These are phyloP conservation scores for Candida ipomoeae DNA, from an alignment of 805 yeast species.

Conservation along the genomic window DNA sequence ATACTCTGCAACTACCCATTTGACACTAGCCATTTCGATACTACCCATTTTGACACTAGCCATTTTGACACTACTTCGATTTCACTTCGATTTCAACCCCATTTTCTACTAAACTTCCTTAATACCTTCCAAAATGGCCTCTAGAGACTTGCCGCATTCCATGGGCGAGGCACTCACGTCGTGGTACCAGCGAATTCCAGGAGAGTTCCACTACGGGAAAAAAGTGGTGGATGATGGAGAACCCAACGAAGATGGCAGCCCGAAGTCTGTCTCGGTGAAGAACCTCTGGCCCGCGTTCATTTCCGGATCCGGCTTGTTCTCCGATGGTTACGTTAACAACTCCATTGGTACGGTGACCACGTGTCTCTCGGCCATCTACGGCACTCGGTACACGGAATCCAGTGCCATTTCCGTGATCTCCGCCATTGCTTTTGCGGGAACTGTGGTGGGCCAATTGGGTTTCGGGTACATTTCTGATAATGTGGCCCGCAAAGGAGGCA, in stretches of 20 bases:
- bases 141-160: conserved; percentile 19
- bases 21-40: too few relatives aligned
- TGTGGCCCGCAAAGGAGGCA: conserved; percentile 75
- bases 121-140: conserved; percentile 11
- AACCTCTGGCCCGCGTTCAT: conserved; percentile 29
- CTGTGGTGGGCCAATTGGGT: conserved; percentile 76
- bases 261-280: conserved; percentile 19
- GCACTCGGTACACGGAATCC: conserved; percentile 55
- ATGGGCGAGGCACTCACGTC: conserved; percentile 12
- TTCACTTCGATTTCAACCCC: too few relatives aligned
- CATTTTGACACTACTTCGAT: too few relatives aligned
- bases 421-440: conserved; percentile 88
- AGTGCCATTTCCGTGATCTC: conserved; percentile 75
- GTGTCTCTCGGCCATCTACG: conserved; percentile 64
- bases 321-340: conserved; percentile 90
- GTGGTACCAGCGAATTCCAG: conserved; percentile 14
- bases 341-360: conserved; percentile 75
- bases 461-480: conserved; percentile 83
- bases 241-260: conserved; percentile 13
- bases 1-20: too few relatives aligned
- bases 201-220: conserved; percentile 8
- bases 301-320: conserved; percentile 89
- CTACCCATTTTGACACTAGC: too few relatives aligned
- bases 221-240: conserved; percentile 10
- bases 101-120: too few relatives aligned